These are phyloP conservation scores for Lyophyllum shimeji DNA, from an alignment of 768 basidiomycete genomes.

Conservation along the genomic window DNA sequence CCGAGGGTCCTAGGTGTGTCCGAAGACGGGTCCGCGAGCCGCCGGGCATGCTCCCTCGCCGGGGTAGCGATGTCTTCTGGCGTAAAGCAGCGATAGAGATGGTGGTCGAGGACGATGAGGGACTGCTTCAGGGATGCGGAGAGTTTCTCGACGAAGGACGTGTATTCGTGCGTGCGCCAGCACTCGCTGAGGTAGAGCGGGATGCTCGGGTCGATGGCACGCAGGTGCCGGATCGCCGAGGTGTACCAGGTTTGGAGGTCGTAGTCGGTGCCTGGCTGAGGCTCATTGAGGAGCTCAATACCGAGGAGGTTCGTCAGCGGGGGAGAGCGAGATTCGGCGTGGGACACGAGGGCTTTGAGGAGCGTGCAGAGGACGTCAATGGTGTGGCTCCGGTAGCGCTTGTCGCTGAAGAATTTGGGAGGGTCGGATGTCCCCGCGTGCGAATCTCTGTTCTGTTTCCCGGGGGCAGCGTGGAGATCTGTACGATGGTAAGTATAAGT, in stretches of 20 bases:
- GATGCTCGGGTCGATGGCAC: conserved; percentile 48
- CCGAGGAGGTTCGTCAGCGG: conserved; percentile 54
- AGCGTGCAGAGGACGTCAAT: conserved; percentile 48
- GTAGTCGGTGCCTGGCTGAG: conserved; percentile 47
- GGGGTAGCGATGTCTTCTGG: conserved; percentile 50
- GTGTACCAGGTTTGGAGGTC: conserved; percentile 64
- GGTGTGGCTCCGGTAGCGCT: conserved; percentile 45
- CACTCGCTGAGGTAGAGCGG: conserved; percentile 77
- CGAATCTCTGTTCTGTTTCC: conserved; percentile 70
- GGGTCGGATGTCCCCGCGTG: conserved; percentile 62
- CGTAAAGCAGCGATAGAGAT: conserved; percentile 83
- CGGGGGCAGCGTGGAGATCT: conserved; percentile 77
- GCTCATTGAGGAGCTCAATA: conserved; percentile 62
- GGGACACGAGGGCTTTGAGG: conserved; percentile 24
- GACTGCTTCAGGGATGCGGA: conserved; percentile 6
- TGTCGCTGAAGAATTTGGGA: conserved; percentile 48
- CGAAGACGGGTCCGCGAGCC: conserved; percentile 41
- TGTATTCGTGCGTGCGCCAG: conserved; percentile 70
- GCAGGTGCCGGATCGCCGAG: conserved; percentile 51
- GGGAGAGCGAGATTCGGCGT: conserved; percentile 29
- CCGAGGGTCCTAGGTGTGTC: conserved; percentile 38
- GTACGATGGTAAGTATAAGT: conserved; percentile 1
- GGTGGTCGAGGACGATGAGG: conserved; percentile 73
- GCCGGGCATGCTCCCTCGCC: conserved; percentile 52
- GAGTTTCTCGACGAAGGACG: conserved; percentile 45